phyloP scores from a whole-genome alignment of 2,329 filamentous ascomycete genomes.

The Cordyceps tenuipes region DNA sequence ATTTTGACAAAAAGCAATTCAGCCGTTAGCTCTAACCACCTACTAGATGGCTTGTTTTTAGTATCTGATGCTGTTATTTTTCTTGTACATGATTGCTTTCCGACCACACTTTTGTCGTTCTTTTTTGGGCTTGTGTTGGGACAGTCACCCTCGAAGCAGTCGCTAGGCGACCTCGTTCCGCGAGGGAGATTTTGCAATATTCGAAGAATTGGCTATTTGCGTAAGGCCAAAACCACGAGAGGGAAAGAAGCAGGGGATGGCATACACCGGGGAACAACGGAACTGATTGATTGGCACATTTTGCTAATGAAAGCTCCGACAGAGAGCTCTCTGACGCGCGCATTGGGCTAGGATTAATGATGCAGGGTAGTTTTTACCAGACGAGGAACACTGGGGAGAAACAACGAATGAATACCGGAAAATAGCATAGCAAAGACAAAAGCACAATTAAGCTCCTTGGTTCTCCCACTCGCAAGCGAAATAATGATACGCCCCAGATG shows the following conservation, averaged over 20 bases:
- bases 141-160: not conserved
- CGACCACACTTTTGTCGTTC: not conserved
- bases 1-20: not conserved
- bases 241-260: not conserved
- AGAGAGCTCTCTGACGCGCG: conserved; percentile 1
- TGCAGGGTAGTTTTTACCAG: not conserved
- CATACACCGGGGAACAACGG: not conserved
- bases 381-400: not conserved
- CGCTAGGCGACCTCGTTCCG: not conserved
- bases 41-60: too few species aligned
- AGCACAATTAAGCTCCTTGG: not conserved
- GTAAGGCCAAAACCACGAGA: not conserved
- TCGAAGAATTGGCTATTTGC: not conserved
- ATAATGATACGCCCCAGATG: not conserved
- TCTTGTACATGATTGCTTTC: not conserved
- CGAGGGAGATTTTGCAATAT: not conserved
- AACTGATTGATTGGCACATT: not conserved
- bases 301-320: not conserved
- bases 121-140: not conserved
- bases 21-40: not conserved
- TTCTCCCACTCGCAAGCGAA: too few species aligned
- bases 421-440: conserved; percentile 4
- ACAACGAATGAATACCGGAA: not conserved
- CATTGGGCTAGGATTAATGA: not conserved
- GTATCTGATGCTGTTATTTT: not conserved